These are phyloP conservation scores for Silybum marianum DNA, from an alignment of 129 eudicot species.

Conservation along the genomic window DNA sequence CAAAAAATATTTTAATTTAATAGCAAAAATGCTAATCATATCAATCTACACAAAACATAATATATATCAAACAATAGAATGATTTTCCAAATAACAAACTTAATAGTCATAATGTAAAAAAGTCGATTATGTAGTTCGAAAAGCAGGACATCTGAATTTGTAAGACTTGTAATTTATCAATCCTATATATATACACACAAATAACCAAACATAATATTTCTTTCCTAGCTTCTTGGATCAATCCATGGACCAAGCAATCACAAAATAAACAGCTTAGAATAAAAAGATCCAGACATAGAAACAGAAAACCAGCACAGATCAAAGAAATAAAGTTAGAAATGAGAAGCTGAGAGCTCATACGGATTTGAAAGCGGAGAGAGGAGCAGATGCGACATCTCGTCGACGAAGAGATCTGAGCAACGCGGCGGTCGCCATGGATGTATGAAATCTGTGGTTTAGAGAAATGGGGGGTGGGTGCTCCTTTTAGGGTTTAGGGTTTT, in stretches of 20 bases:
- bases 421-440: conserved; percentile 62
- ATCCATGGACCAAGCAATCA: not conserved
- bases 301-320: not conserved
- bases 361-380: conserved; percentile 58
- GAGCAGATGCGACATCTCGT: conserved; percentile 53
- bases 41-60: not conserved
- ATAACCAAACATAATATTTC: not conserved
- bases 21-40: not conserved
- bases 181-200: not conserved
- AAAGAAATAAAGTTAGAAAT: not conserved
- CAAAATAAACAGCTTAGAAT: not conserved
- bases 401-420: conserved; percentile 73
- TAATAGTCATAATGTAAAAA: too few relatives aligned
- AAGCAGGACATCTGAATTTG: not conserved
- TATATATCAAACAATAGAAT: not conserved
- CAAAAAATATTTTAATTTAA: not conserved
- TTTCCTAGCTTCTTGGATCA: conserved; percentile 10
- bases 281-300: not conserved
- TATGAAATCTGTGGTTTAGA: not conserved
- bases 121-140: not conserved
- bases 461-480: not conserved
- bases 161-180: not conserved
- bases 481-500: conserved; percentile 62
- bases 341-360: conserved; percentile 34
- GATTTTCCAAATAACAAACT: not conserved